phyloP scores from a whole-genome alignment of 208 protist genomes.

The Novymonas esmeraldas region DNA sequence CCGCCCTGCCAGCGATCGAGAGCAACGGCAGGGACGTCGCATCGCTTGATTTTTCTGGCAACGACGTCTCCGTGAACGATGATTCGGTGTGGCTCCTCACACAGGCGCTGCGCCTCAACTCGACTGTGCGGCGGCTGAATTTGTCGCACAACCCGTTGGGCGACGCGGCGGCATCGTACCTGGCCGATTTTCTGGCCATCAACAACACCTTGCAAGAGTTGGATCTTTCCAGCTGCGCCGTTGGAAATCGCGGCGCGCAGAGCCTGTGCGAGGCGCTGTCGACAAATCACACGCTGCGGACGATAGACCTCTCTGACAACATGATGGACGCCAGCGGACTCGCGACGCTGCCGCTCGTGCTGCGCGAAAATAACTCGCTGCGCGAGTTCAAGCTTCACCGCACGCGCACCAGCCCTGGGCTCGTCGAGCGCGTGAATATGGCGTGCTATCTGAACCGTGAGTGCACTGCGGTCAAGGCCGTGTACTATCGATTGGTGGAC shows the following conservation, averaged over 20 bases:
- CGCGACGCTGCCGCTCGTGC: constrained; percentile 49
- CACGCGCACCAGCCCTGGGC: constrained; percentile 51
- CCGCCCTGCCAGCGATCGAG: constrained; percentile 61
- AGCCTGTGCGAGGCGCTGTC: constrained; percentile 73
- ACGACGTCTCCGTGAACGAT: constrained; percentile 62
- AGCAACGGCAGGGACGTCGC: constrained; percentile 46
- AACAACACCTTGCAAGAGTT: constrained; percentile 64
- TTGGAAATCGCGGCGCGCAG: constrained; percentile 75
- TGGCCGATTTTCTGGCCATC: constrained; percentile 68
- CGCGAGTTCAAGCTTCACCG: constrained; percentile 43
- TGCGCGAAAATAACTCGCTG: constrained; percentile 68
- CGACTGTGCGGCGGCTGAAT: constrained; percentile 60
- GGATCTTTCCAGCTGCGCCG: constrained; percentile 66
- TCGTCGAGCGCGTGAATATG: constrained; percentile 43
- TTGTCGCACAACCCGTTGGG: constrained; percentile 85
- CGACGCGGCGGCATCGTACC: constrained; percentile 60
- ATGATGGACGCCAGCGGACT: constrained; percentile 54
- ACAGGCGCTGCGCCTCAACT: constrained; percentile 67
- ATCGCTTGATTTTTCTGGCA: constrained; percentile 65
- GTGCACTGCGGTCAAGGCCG: constrained; percentile 55
- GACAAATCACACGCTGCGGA: constrained; percentile 59
- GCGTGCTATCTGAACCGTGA: constrained; percentile 82
- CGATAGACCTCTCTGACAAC: constrained; percentile 79
- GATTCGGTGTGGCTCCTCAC: constrained; percentile 68
- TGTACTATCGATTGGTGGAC: constrained; percentile 64